Base-by-base conservation (phyloP, 352 stramenopile species). In the Phytophthora europaea region DNA sequence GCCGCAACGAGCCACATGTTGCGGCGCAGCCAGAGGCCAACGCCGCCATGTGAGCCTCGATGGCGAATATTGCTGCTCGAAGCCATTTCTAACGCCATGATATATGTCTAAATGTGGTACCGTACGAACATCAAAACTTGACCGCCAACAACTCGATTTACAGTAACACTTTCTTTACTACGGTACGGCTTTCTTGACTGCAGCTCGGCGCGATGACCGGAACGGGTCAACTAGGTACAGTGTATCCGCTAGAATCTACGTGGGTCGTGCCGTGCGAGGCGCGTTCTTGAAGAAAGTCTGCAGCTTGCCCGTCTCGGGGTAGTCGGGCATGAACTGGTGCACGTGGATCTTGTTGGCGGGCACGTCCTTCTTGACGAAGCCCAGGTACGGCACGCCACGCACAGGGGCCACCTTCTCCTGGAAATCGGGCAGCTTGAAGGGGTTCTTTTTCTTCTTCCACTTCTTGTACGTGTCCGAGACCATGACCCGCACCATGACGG, bases 391-490 rank as follows among this genome's bases (percentile, higher is more conserved):
- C 31, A 94, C 85, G 34, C 82, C 83, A 16, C 83, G 79, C 58
- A 94, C 66, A 13, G 75, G 76, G 7, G 77, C 78, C 66, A 93
- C 83, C 34, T 80, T 87, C 28, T 91, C 72, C 53, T 86, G 82
- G 48, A 94, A 94, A 20, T 83, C 79, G 20, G 76, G 72, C 43
- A 71, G 66, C 72, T 92, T 92, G 73, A 94, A 94, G 31, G 84
- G 81, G 67, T 94, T 92, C n/a, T 80, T 82, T 58, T 88, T 90
- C 69, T 91, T 89, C 71, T 95, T 93, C 88, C 88, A 95, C 65
- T 80, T 66, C 67, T 89, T 87, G 77, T 92, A 94, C 63, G 87
- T 84, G 52, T 69, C 56, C 4, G 71, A 65, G 8, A 93, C 85
- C 28, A 92, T 71, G 10, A 83, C 73, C 1, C 79, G 81, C 26